phyloP scores from a whole-genome alignment of 2,329 filamentous ascomycete species.

The Hypoxylon sp. region DNA sequence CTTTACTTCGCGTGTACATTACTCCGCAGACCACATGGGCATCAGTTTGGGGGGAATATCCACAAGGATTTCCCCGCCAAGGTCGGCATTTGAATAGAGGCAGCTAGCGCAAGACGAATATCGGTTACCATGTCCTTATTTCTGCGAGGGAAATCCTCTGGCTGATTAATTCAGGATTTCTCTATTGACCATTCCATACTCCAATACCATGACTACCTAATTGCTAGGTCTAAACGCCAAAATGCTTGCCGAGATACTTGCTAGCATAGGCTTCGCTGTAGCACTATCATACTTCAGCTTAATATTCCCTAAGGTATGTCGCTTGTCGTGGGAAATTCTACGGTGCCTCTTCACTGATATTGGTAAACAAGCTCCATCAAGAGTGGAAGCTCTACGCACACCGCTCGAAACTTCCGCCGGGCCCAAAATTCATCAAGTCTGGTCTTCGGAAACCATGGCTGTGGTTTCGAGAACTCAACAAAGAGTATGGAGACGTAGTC shows the following conservation, averaged over 20 bases:
- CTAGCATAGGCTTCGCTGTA: slow-evolving; percentile 42
- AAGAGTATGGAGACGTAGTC: slow-evolving; percentile 60
- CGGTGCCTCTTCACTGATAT: slow-evolving; percentile 2
- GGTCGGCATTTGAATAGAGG: slow-evolving; percentile 46
- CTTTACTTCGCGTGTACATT: slow-evolving; percentile 13
- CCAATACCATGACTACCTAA: neutral
- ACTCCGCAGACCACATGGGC: slow-evolving; percentile 40
- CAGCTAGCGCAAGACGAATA: slow-evolving; percentile 21
- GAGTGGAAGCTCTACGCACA: slow-evolving; percentile 59
- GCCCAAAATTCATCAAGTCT: slow-evolving; percentile 57
- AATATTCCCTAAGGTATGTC: slow-evolving; percentile 50
- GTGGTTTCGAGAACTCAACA: slow-evolving; percentile 59
- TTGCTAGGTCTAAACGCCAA: neutral
- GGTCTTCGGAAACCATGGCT: slow-evolving; percentile 60
- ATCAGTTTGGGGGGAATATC: slow-evolving; percentile 40
- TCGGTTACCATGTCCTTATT: slow-evolving; percentile 28
- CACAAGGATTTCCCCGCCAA: slow-evolving; percentile 43
- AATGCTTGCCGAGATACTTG: slow-evolving; percentile 43
- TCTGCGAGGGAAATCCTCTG: slow-evolving; percentile 24
- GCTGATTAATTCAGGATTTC: slow-evolving; percentile 10
- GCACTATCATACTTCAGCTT: slow-evolving; percentile 49
- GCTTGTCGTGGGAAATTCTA: neutral
- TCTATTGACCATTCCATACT: neutral
- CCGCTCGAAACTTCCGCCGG: slow-evolving; percentile 58
- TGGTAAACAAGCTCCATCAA: slow-evolving; percentile 54